Percentiles rank a stretch among this genome's conserved stretches.
Conservation (phyloP, 1,139 yeast species). For the Yamadazyma conglobata region DNA sequence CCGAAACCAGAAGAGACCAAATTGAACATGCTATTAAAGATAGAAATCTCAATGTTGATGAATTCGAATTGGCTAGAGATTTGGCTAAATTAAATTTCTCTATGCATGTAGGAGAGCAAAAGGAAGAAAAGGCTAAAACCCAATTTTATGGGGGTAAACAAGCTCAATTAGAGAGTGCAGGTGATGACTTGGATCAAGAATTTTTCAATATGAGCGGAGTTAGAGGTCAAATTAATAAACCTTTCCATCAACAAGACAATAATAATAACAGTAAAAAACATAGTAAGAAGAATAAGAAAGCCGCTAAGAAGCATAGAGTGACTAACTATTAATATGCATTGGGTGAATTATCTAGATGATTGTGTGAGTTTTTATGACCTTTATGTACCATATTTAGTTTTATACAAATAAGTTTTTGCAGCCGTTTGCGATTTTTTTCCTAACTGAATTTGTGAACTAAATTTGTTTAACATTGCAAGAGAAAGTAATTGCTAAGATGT, state of each 20-base stretch:
- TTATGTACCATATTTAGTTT: conserved; percentile 1
- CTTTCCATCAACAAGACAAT: conserved; percentile 60
- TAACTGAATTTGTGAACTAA: too few relatives aligned
- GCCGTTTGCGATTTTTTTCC: too few relatives aligned
- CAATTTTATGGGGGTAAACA: conserved; percentile 73
- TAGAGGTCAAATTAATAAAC: conserved; percentile 60
- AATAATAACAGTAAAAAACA: conserved; percentile 62
- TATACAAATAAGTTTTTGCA: too few relatives aligned
- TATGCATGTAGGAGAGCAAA: conserved; percentile 54
- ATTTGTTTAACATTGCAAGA: too few relatives aligned
- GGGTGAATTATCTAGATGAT: too few relatives aligned
- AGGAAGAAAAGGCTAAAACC: conserved; percentile 32
- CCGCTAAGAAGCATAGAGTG: conserved; percentile 44
- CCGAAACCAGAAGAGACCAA: conserved; percentile 73
- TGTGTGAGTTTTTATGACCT: conserved; percentile 3
- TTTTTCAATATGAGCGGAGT: conserved; percentile 70
- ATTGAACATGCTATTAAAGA: conserved; percentile 55
- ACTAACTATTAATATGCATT: conserved; percentile 27
- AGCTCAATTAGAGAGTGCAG: conserved; percentile 73
- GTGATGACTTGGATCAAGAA: conserved; percentile 78
- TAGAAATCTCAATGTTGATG: conserved; percentile 49
- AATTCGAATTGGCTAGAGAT: conserved; percentile 66
- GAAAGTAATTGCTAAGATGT: conserved; percentile 2
- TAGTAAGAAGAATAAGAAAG: conserved; percentile 70
- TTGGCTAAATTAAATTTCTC: conserved; percentile 74